Base-by-base conservation (phyloP, 2,329 filamentous ascomycete genomes). In the Clonostachys chloroleuca region DNA sequence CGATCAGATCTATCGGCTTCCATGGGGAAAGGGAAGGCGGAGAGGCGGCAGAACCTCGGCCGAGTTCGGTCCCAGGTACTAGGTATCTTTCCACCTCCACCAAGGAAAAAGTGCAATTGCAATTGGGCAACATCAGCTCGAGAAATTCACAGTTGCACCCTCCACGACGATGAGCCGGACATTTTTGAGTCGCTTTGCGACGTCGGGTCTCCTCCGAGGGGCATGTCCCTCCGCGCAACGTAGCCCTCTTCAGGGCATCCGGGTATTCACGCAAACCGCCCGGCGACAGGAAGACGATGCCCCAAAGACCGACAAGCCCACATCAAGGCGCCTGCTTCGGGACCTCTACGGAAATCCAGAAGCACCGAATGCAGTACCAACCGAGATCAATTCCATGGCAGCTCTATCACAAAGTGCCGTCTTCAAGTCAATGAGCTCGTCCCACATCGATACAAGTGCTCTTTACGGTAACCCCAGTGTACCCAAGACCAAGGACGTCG, bases 101-200 rank as follows among this genome's bases (percentile, higher is more conserved):
- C 14, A 8, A 39, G 14, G 14, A n/a, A 18, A 36, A 37, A 47
- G 5, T 18, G 10, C 30, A 12, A 8, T 8, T 12, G 13, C 34
- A 47, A 47, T 35, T 18, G 12, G 18, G 24, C 8, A 34, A 39
- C 40, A 43, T 43, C 35, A 43, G 45, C 49, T 34, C 47, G 14
- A 40, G 43, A 36, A 36, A 33, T 40, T 42, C 18, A 46, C 52
- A 18, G 52, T 50, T 49, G 41, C 36, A 20, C 24, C 41, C 35
- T 59, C 53, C 46, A 52, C 56, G 55, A 63, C 56, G 45, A 78
- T 78, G 74, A 75, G 66, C 51, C 69, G 65, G 45, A 58, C 68
- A 56, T 61, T 71, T 44, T 59, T 63, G 54, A 67, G 62, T 56
- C 68, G 73, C 64, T 61, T 70, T 37, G 55, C 70, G 62, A 70